Base-by-base conservation (phyloP, 2,329 filamentous ascomycete species). In the Colletotrichum salicis region DNA sequence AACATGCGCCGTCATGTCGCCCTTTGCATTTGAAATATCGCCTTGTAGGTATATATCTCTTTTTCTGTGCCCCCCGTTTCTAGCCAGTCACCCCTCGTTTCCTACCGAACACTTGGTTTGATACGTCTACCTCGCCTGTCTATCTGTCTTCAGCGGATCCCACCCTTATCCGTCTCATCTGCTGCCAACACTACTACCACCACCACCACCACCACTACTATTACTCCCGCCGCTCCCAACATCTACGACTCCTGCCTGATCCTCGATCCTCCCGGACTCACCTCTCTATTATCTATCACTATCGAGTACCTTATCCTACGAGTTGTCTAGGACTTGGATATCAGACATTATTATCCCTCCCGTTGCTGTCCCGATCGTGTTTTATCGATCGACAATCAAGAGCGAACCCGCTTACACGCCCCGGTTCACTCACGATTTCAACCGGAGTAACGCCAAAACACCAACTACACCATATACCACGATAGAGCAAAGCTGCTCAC, bases 21-120 rank as follows among this genome's bases (percentile, higher is more conserved):
- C 73, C 61, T 69, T 58, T 54, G 51, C 27, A 72, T 74, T 73
- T 74, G 57, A 70, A 74, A 74, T 74, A 64, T 58, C 45, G 58
- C 22, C 67, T 29, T 72, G 67, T 58, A 70, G 51, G 52, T 67
- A 71, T 71, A 72, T 71, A 67, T 71, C 37, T 61, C 31, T 69
- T 60, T 71, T 64, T 56, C 65, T 24, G 59, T 31, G 61, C 61
- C 67, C 57, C 68, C 70, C 61, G 27, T 61, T 61, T 61, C 54
- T 19, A 48, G 19, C 4, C 41, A 22, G 41, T 35, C 31, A 27
- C 59, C 62, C 64, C 68, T 70, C 64, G 55, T 64, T 64, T 60
- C 37, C 35, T 61, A 41, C 62, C 41, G 24, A 64, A 13, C 59
- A 65, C 19, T 70, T 61, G 59, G 35, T 70, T 60, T 70, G 55